Conservation (phyloP, 139 green algal genomes). For the Tetradesmus obliquus region DNA sequence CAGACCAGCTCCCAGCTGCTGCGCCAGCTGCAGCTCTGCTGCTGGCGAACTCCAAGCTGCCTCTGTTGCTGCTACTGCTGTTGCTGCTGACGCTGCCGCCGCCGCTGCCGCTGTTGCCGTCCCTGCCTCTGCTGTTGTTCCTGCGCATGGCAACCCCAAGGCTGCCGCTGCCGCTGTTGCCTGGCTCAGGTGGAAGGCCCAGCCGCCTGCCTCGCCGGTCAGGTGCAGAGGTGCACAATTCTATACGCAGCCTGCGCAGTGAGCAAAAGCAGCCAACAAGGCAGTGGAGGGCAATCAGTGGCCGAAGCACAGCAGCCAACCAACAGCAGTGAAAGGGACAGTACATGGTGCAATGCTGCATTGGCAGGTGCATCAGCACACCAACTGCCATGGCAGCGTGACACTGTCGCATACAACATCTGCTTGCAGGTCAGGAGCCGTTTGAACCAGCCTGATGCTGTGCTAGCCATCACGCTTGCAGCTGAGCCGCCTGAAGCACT, state of each 20-base stretch:
- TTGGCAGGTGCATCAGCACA: neutral
- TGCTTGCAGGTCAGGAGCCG: too few relatives aligned
- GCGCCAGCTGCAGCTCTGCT: neutral
- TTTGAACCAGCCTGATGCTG: too few relatives aligned
- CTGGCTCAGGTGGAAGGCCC: neutral
- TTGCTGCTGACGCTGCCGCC: neutral
- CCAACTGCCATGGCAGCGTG: too few relatives aligned
- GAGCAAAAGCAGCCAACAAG: neutral
- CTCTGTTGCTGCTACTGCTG: neutral
- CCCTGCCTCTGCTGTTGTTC: constrained; percentile 26
- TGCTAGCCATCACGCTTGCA: neutral
- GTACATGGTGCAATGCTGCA: too few relatives aligned
- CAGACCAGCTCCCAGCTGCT: neutral
- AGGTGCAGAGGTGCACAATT: neutral
- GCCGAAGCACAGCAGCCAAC: too few relatives aligned
- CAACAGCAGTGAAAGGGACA: too few relatives aligned
- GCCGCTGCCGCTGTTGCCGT: neutral
- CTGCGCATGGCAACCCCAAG: neutral
- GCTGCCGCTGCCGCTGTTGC: neutral
- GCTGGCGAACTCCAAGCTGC: neutral
- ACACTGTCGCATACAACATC: too few relatives aligned
- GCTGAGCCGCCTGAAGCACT: neutral
- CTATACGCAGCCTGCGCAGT: constrained; percentile 9
- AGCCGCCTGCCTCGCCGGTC: neutral
- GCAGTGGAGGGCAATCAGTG: too few relatives aligned